Evolutionary conservation across 352 stramenopile genomes (phyloP), one percentile per base, ranked within the genome.

Genomic region (Phytopythium montanum): DNA sequence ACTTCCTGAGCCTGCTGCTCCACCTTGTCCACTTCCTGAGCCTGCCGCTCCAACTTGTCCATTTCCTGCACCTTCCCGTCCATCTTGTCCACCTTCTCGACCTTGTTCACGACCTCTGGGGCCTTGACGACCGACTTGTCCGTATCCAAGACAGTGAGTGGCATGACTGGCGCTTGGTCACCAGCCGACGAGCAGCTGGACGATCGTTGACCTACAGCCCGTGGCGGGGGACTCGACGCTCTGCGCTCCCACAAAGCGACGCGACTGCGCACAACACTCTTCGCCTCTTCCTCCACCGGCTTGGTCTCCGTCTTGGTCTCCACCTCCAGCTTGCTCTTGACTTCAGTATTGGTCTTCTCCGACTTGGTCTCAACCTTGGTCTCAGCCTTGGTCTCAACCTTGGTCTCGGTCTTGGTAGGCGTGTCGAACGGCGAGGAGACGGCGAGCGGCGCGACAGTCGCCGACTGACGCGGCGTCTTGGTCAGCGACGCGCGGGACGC

Each of bases 1-100:
- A 54, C 41, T 14, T 66, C 29, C 5, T 26, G 5, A 6, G 28
- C 34, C 69, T 58, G 62, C 61, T 54, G 57, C 26, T 59, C 62
- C 21, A n/a, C n/a, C n/a, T n/a, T n/a, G n/a, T 18, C 61, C 26
- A 54, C 50, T 26, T 64, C 34, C 23, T 58, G 42, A n/a, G n/a
- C n/a, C n/a, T n/a, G n/a, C n/a, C n/a, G n/a, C n/a, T 66, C 31
- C 5, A n/a, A 8, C 3, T 26, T 28, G n/a, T n/a, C n/a, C n/a
- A n/a, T n/a, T n/a, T n/a, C n/a, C 52, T 18, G 12, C 28, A 25
- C 7, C 26, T 23, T n/a, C 14, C 56, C 8, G 14, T 59, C 23
- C 16, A 10, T 1, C 33, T 39, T 41, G 5, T 42, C 31, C n/a
- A 21, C 12, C 51, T 46, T 34, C 5, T 39, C 52, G 1, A 33